phyloP scores from a whole-genome alignment of 164 flowering plant species.

The Piper longum region DNA sequence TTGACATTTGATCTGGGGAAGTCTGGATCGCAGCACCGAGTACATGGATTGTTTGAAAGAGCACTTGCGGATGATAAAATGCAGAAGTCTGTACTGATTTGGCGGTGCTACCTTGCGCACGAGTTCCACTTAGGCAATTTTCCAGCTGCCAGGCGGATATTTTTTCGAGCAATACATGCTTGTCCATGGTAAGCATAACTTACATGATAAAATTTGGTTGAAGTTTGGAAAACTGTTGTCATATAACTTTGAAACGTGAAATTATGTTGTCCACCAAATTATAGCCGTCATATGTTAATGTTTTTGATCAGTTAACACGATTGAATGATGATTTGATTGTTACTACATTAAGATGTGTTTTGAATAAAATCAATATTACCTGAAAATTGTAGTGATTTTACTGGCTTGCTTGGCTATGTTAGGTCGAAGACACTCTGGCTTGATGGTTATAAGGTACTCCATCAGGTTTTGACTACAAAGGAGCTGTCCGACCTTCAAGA shows the following conservation, averaged over 20 bases:
- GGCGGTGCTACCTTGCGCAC: constrained; percentile 76
- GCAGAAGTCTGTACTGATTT: constrained; percentile 51
- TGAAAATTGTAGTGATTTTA: not conserved
- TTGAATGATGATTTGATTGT: not conserved
- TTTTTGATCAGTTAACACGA: no score
- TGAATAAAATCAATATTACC: not conserved
- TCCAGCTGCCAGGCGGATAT: constrained; percentile 60
- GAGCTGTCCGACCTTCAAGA: constrained; percentile 94
- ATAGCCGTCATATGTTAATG: no score
- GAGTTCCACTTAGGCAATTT: constrained; percentile 43
- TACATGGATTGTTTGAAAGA: constrained; percentile 77
- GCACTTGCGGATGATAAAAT: constrained; percentile 49
- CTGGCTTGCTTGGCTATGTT: not conserved
- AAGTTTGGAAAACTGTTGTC: no score
- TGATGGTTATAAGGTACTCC: constrained; percentile 66
- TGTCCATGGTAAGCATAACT: constrained; percentile 70
- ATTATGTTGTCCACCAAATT: no score
- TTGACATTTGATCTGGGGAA: constrained; percentile 53
- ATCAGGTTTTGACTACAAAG: constrained; percentile 44
- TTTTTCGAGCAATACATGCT: constrained; percentile 86
- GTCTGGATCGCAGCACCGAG: constrained; percentile 54
- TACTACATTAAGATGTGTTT: not conserved
- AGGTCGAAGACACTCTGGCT: constrained; percentile 96
- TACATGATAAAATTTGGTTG: no score
- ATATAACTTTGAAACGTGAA: no score